Evolutionary conservation across 176 grass and related monocot genomes (phyloP).

Genomic region (Cymbopogon citratus): DNA sequence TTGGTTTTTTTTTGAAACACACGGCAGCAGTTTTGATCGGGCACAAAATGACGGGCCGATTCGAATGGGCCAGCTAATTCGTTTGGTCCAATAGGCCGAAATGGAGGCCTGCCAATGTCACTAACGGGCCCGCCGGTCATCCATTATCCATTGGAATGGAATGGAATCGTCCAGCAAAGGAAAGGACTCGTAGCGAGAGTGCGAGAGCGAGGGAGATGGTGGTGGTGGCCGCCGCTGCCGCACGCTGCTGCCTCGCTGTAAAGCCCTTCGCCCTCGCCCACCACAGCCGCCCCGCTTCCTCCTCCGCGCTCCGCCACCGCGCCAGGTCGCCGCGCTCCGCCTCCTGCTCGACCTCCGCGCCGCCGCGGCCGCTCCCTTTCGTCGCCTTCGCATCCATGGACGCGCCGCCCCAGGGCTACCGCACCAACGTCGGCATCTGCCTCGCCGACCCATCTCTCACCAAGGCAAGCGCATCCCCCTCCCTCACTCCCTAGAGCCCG

Average conservation of each 20-base stretch:
- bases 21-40: too few species aligned
- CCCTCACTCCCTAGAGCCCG: not conserved
- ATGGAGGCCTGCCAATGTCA: not conserved
- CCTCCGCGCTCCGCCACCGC: not conserved
- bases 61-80: not conserved
- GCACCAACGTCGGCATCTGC: conserved; percentile 90
- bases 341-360: conserved; percentile 2
- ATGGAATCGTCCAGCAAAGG: not conserved
- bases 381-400: conserved; percentile 60
- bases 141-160: not conserved
- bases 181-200: not conserved
- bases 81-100: not conserved
- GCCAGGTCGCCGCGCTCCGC: not conserved
- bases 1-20: too few species aligned
- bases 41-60: not conserved
- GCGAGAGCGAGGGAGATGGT: not conserved
- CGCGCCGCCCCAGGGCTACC: conserved; percentile 60
- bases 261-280: not conserved
- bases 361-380: conserved; percentile 3
- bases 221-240: conserved; percentile 5
- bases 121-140: not conserved
- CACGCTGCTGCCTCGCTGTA: not conserved
- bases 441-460: conserved; percentile 66
- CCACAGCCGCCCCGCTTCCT: not conserved
- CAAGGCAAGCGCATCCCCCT: conserved; percentile 39